Base-by-base conservation (phyloP, 2,329 filamentous ascomycete genomes). In the Fusarium abutilonis region DNA sequence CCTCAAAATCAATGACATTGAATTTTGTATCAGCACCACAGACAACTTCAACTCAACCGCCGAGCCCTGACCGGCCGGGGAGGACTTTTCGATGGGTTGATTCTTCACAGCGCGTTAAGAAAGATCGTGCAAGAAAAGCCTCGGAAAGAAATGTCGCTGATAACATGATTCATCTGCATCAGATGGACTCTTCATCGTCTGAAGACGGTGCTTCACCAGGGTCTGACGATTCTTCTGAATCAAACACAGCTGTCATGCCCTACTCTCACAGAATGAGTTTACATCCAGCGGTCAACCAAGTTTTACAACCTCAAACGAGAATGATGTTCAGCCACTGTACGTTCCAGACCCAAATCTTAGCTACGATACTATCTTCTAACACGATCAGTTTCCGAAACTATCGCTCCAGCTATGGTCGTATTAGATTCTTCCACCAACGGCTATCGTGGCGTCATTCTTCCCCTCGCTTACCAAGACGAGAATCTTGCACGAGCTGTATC, bases 331-430 rank as follows among this genome's bases (percentile, higher is more conserved):
- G 67, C 9, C 71, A 78, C 32, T 77, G 75, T 76, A 66, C 35
- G 70, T 51, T 13, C 4, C 2, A 9, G 1, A 8, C 9, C 11
- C 17, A 2, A 8, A 5, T 4, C 23, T 26, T 8, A 8, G 23
- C 23, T 4, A 4, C 4, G 3, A 0, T 2, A 1, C 0, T 2
- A 1, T 0, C 2, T 4, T 17, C 55, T 66, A 45, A 51, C 31
- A 6, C 0, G 1, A 3, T 1, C 4, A 77, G 75, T 78, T 40
- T 74, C 76, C 4, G 66, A 74, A 15, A 70, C 52, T 10, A 72
- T 79, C 9, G 76, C 77, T 0, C 73, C 75, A 1, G 70, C 73
- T 17, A 79, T 79, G 77, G 76, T 79, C 1, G 72, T 78, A 0
- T 58, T 77, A 9, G 77, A 78, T 50, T 70, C 62, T 6, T 44